Evolutionary conservation across 176 grass and related monocot genomes (phyloP).

Genomic region (Bothriochloa decipiens): DNA sequence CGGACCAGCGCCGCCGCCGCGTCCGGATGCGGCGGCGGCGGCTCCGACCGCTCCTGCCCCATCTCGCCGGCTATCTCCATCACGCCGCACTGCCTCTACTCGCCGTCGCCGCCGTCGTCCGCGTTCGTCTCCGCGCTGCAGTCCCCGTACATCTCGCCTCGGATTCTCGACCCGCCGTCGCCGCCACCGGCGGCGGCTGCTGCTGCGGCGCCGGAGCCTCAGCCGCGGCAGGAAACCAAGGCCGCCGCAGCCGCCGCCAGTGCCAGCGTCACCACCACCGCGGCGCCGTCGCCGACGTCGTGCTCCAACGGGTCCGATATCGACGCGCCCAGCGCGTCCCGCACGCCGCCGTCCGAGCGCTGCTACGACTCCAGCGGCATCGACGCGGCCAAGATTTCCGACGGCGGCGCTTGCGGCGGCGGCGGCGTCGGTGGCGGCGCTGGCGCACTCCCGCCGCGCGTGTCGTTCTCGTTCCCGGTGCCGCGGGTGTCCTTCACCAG

Average conservation of each 20-base stretch:
- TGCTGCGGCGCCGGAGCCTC: neutral
- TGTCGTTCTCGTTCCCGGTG: constrained; percentile 94
- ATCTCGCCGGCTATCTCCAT: constrained; percentile 89
- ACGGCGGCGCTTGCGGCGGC: constrained; percentile 17
- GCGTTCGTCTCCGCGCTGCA: constrained; percentile 96
- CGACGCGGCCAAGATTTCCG: constrained; percentile 82
- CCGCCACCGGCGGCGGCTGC: neutral
- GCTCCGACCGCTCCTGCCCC: constrained; percentile 73
- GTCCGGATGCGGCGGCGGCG: constrained; percentile 15
- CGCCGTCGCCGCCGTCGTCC: constrained; percentile 88
- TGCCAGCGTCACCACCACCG: constrained; percentile 46
- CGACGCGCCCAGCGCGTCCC: constrained; percentile 79
- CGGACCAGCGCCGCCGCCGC: constrained; percentile 49
- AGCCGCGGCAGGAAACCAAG: constrained; percentile 41
- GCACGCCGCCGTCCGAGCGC: constrained; percentile 80
- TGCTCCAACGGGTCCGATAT: constrained; percentile 68
- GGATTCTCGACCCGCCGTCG: constrained; percentile 56
- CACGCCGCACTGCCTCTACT: constrained; percentile 79
- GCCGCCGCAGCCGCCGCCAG: neutral
- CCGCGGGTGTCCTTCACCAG: constrained; percentile 86
- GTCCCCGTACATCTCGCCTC: constrained; percentile 96
- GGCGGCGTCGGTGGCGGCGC: neutral
- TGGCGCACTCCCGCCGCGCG: constrained; percentile 39
- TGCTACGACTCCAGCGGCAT: constrained; percentile 71
- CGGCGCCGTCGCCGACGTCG: constrained; percentile 60